Evolutionary conservation across 2,329 filamentous ascomycete genomes (phyloP).

Genomic region (Cylindrodendrum hubeiense): DNA sequence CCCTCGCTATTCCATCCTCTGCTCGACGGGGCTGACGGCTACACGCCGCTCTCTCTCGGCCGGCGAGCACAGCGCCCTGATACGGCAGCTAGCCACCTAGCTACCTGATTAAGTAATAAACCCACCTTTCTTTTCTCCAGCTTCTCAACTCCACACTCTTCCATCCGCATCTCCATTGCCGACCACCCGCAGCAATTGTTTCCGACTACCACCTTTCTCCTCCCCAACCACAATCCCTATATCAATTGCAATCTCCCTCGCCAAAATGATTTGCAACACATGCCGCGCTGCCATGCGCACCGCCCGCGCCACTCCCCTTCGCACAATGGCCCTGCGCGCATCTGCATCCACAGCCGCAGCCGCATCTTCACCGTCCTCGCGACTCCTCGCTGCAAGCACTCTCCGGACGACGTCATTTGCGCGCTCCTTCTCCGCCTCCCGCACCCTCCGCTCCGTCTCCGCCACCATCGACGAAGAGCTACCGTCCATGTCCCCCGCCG

Average conservation of each 20-base stretch:
- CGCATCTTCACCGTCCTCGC: conserved; percentile 15
- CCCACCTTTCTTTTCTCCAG: neutral
- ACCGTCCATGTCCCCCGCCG: conserved; percentile 60
- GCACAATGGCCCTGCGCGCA: conserved; percentile 7
- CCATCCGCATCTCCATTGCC: neutral
- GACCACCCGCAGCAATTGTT: neutral
- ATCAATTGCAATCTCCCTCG: neutral
- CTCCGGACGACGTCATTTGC: conserved; percentile 19
- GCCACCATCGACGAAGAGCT: conserved; percentile 32
- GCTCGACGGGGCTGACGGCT: too few relatives aligned
- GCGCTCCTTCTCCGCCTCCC: conserved; percentile 24
- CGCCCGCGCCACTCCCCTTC: conserved; percentile 27
- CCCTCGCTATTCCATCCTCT: conserved; percentile 9
- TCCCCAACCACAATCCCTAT: neutral
- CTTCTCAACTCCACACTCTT: neutral
- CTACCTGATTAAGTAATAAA: conserved; percentile 24
- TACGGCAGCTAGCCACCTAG: neutral
- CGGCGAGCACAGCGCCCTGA: too few relatives aligned
- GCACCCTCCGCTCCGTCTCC: conserved; percentile 9
- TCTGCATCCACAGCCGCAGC: conserved; percentile 9
- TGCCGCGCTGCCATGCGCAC: conserved; percentile 43
- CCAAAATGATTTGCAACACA: conserved; percentile 41
- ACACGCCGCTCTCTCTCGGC: too few relatives aligned
- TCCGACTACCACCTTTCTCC: neutral
- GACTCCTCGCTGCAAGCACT: conserved; percentile 1